phyloP scores from a whole-genome alignment of 1,284 basidiomycete species.

The Prillingera fragicola region DNA sequence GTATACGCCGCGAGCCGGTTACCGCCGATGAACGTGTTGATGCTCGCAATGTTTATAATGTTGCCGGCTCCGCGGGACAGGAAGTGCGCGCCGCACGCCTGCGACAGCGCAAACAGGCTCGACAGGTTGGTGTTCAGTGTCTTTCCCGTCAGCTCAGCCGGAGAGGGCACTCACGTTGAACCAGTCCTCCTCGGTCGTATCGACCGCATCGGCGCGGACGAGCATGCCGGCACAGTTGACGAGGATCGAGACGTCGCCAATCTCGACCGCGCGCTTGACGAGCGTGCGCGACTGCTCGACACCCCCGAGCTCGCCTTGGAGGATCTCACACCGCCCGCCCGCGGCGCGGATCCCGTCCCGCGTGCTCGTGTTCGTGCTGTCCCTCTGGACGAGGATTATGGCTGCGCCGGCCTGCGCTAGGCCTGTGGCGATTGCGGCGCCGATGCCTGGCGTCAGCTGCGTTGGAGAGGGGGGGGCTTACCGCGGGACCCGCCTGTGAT shows the following conservation, averaged over 20 bases:
- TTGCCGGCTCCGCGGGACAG: slow-evolving; percentile 27
- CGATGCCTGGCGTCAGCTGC: slow-evolving; percentile 24
- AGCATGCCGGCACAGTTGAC: slow-evolving; percentile 85
- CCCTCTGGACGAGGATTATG: slow-evolving; percentile 66
- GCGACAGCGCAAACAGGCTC: slow-evolving; percentile 31
- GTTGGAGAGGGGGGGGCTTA: slow-evolving; percentile 1
- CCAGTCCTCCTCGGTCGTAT: too few relatives aligned
- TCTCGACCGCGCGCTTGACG: slow-evolving; percentile 10
- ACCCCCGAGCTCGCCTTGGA: slow-evolving; percentile 68
- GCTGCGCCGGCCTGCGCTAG: slow-evolving; percentile 60
- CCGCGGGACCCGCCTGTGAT: slow-evolving; percentile 23
- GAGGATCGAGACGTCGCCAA: slow-evolving; percentile 66
- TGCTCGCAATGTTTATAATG: slow-evolving; percentile 41
- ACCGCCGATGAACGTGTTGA: slow-evolving; percentile 52
- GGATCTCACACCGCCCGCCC: slow-evolving; percentile 48
- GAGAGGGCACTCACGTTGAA: too few relatives aligned
- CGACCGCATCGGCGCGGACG: slow-evolving; percentile 48
- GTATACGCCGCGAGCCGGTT: slow-evolving; percentile 55
- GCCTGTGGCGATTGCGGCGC: slow-evolving; percentile 38
- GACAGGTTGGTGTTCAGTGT: slow-evolving; percentile 40
- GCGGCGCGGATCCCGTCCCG: slow-evolving; percentile 50
- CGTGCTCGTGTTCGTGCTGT: slow-evolving; percentile 55
- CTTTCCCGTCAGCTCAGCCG: too few relatives aligned
- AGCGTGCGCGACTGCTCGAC: slow-evolving; percentile 56
- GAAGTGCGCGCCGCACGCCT: slow-evolving; percentile 36